Evolutionary conservation across 495 filamentous ascomycete genomes (phyloP), one percentile per base, ranked within the genome.

Genomic region (Acidiella bohemica): DNA sequence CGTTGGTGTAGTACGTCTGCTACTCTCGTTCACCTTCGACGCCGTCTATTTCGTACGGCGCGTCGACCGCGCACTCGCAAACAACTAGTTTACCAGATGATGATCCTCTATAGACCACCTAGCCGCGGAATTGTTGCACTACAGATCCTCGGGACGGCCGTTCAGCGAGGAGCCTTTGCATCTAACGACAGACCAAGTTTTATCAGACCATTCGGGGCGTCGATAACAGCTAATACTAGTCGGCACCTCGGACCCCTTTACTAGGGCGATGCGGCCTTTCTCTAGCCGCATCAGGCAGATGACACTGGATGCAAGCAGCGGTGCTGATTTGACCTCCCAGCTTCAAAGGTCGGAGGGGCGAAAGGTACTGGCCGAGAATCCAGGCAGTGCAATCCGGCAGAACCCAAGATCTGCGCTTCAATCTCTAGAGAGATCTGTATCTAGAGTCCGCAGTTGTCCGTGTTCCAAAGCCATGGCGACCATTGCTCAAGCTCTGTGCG

Each of bases 101-200:
- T 37, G 34, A 37, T 37, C 13, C 34, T 37, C 5, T 37, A 19
- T 16, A 19, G 34, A 5, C 34, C 34, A 21, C 34, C 17, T 9
- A 19, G 34, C 8, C 34, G 23, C 8, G 34, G 11, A 5, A 37
- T 9, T 24, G 22, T 37, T 25, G 34, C 34, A 5, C 21, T 37
- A 8, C 34, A 37, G 34, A 23, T 37, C 21, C 19, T 37, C 6
- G 34, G 34, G 6, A 19, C 22, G 5, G 16, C 11, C 19, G 34
- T 37, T 5, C 34, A 37, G 34, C 9, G 34, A n/a, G 34, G 34
- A 7, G 34, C 34, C 12, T 37, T 37, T 18, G 34, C 34, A 14
- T 22, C 16, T 9, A 25, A 37, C 20, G 34, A 37, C 21, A 37
- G 9, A 8, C 23, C 34, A 19, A 22, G 9, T 9, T 25, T 37